Evolutionary conservation across 1,284 basidiomycete species (phyloP).

Genomic region (Agaricales sp.): DNA sequence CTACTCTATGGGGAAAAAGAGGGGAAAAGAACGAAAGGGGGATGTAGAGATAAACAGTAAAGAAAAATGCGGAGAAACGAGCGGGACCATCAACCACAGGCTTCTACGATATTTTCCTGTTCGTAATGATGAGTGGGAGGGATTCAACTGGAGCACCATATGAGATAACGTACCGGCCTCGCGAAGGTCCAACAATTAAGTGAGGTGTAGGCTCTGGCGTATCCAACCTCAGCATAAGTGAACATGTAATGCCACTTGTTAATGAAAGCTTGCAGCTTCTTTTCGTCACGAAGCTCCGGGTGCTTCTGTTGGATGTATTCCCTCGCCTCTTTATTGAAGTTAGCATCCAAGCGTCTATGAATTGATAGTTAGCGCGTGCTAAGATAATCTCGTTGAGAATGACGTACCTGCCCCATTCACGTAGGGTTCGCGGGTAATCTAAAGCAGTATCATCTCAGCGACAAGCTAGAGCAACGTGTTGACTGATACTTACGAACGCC

Average conservation of each 20-base stretch:
- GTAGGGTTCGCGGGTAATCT: constrained; percentile 63
- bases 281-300: constrained; percentile 25
- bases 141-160: too few relatives aligned
- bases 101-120: neutral
- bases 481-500: constrained; percentile 32
- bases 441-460: too few relatives aligned
- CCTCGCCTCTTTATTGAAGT: constrained; percentile 22
- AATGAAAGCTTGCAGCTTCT: constrained; percentile 30
- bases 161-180: constrained; percentile 19
- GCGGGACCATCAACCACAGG: neutral
- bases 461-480: too few relatives aligned
- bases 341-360: constrained; percentile 33
- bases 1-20: too few relatives aligned
- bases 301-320: constrained; percentile 24
- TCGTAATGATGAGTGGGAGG: neutral
- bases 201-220: constrained; percentile 38
- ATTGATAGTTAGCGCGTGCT: too few relatives aligned
- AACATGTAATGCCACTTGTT: constrained; percentile 47
- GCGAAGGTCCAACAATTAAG: constrained; percentile 37
- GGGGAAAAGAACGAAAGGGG: too few relatives aligned
- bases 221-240: constrained; percentile 41
- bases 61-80: too few relatives aligned
- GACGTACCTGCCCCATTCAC: constrained; percentile 43
- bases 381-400: too few relatives aligned
- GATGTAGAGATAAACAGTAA: too few relatives aligned